Conservation (phyloP, 257 asterid genomes). For the Solanum okadae region DNA sequence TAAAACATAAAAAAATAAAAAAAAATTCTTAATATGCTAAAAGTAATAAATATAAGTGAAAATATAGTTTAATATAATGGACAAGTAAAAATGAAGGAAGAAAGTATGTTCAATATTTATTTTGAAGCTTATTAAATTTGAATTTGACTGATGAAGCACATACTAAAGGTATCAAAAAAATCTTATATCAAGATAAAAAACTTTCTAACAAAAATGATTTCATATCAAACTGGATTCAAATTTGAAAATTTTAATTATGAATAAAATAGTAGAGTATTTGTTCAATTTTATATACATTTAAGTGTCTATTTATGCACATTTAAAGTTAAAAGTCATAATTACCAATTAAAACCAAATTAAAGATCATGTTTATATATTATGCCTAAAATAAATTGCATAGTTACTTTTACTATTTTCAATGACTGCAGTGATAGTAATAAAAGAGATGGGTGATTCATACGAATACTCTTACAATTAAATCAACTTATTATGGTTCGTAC, state of each 20-base stretch:
- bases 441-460: background rate
- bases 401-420: background rate
- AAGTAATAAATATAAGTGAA: background rate
- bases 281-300: too few species aligned
- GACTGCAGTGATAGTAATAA: background rate
- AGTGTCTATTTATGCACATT: too few species aligned
- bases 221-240: too few species aligned
- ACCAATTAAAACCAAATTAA: rapidly evolving
- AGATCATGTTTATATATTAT: too few species aligned
- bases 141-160: background rate
- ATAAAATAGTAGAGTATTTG: too few species aligned
- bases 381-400: too few species aligned
- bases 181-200: background rate
- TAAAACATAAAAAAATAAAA: too few species aligned
- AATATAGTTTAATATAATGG: too few species aligned
- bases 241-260: too few species aligned
- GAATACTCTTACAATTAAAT: background rate
- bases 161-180: background rate
- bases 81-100: background rate
- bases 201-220: too few species aligned
- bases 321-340: rapidly evolving
- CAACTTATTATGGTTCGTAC: background rate
- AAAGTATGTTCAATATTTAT: background rate
- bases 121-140: background rate
- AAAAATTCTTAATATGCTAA: background rate